A percentile compares a stretch with the other conserved stretches of the same genome.
Conservation (phyloP, 306 rosid genomes). For the Clitoria ternatea region DNA sequence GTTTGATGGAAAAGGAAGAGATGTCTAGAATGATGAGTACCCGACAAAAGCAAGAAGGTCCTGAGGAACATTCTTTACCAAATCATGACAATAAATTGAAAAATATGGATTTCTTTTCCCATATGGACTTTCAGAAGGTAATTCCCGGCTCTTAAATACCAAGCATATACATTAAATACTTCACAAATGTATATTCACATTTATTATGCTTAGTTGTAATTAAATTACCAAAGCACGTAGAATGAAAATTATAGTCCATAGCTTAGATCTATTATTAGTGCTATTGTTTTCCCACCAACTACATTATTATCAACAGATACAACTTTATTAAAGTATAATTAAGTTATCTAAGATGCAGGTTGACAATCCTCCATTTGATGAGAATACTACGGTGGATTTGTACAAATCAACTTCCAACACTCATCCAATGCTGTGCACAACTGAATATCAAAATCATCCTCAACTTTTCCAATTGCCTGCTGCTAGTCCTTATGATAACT, state of each 20-base stretch:
- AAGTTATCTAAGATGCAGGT: conserved; percentile 48
- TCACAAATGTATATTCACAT: not conserved
- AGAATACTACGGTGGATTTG: conserved; percentile 26
- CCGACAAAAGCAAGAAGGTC: conserved; percentile 41
- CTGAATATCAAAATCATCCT: conserved; percentile 46
- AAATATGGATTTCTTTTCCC: conserved; percentile 19
- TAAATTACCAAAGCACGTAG: not conserved
- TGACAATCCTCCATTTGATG: conserved; percentile 31
- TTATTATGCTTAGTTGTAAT: not conserved
- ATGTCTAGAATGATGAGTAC: conserved; percentile 67
- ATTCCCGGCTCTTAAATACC: conserved; percentile 11
- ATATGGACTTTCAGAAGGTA: conserved; percentile 39
- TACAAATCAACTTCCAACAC: conserved; percentile 20
- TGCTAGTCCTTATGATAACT: conserved; percentile 82
- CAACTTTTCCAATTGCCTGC: conserved; percentile 65
- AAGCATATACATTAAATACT: conserved; percentile 10
- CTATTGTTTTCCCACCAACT: not conserved
- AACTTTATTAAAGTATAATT: conserved; percentile 22
- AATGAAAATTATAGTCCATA: not conserved
- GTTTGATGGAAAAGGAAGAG: conserved; percentile 67
- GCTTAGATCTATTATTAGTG: not conserved
- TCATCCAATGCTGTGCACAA: conserved; percentile 35
- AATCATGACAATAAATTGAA: conserved; percentile 34
- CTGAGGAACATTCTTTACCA: conserved; percentile 21
- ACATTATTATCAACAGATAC: not conserved